These are phyloP conservation scores for Lasiosphaeris hirsuta DNA, from an alignment of 495 filamentous ascomycete genomes.

Conservation along the genomic window DNA sequence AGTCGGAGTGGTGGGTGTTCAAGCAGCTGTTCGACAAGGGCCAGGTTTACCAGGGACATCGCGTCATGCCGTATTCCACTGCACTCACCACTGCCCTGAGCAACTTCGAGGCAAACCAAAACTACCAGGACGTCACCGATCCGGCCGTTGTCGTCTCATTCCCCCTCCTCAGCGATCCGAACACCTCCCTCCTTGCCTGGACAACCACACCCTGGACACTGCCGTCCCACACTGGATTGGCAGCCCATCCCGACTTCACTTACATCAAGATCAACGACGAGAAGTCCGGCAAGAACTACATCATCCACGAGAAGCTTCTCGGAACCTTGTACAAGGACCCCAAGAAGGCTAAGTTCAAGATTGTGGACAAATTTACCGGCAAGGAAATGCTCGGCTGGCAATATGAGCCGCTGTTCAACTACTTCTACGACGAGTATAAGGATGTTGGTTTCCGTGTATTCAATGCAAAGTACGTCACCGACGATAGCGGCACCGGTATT, in stretches of 20 bases:
- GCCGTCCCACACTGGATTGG: conserved; percentile 78
- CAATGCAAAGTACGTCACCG: conserved; percentile 85
- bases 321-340: conserved; percentile 89
- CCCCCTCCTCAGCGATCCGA: conserved; percentile 71
- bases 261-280: conserved; percentile 91
- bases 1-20: conserved; percentile 95
- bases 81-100: conserved; percentile 84
- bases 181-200: conserved; percentile 79
- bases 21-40: conserved; percentile 88
- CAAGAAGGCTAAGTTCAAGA: conserved; percentile 95
- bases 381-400: conserved; percentile 88
- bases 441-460: conserved; percentile 89
- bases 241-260: conserved; percentile 84
- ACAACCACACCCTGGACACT: conserved; percentile 97
- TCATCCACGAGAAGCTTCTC: conserved; percentile 82
- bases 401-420: conserved; percentile 88
- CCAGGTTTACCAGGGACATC: conserved; percentile 81
- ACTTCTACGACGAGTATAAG: conserved; percentile 93
- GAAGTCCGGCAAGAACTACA: conserved; percentile 75
- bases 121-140: conserved; percentile 91
- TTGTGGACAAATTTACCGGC: conserved; percentile 77
- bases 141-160: conserved; percentile 90
- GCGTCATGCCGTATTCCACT: conserved; percentile 94
- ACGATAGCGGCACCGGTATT: conserved; percentile 90
- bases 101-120: conserved; percentile 92